Base-by-base conservation (phyloP, 495 filamentous ascomycete species). In the Penicillium coffeae region DNA sequence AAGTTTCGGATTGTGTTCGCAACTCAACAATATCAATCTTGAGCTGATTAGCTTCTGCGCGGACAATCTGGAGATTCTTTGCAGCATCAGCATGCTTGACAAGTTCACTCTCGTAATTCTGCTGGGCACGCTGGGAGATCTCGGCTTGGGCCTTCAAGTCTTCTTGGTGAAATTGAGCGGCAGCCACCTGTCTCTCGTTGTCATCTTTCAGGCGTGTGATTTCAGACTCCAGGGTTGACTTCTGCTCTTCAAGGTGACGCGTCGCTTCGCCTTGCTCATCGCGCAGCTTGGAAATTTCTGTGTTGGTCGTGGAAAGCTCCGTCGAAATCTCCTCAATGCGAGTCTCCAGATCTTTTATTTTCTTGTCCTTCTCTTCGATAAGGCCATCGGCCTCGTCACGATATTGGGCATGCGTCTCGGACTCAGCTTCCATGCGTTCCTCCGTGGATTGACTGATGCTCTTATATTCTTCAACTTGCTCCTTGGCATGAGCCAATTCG, bases 71-170 rank as follows among this genome's bases (percentile, higher is more conserved):
- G 19, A 97, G 67, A 15, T 80, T 75, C 67, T 89, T 89, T 1
- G 91, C 88, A 13, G 94, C 92, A 50, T 95, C 89, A 2, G 90
- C 91, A 62, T 99, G 94, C 65, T 91, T 95, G 56, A 95, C 81
- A 1, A 97, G 77, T 56, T 97, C 94, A 42, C 78, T 81, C 63
- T 99, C 94, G 56, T 99, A 99, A 51, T 92, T 90, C 54, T 94
- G 85, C 63, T 97, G 94, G 6, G 93, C 90, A 60, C 88, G 87
- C 45, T 88, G 81, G 3, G 94, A 87, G 61, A 99, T 99, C 19
- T 90, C 84, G 18, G 91, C 90, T 67, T 99, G 94, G 1, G 87
- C 86, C 43, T 92, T 89, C 15, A 97, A 73, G 56, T 97, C 91
- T 45, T 91, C 87, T 66, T 92, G 88, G 60, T 93, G 86, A 65